Conservation (phyloP, 73 alveolate genomes). For the Symbiodinium natans region DNA sequence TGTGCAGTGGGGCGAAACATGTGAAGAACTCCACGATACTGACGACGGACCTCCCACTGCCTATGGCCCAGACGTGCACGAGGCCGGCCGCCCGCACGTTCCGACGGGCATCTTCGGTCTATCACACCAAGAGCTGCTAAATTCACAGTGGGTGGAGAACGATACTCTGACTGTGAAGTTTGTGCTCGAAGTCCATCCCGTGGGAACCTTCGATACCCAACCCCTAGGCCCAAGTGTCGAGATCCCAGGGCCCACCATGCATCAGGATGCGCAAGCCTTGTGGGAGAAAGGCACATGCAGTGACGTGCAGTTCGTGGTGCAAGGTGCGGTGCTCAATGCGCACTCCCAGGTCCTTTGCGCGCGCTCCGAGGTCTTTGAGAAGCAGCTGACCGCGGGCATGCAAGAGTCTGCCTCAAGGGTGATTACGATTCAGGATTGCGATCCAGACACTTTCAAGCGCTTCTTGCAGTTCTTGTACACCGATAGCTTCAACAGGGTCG, state of each 20-base stretch:
- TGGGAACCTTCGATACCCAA: background rate
- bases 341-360: conserved; percentile 42
- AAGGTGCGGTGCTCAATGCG: conserved; percentile 13
- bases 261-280: background rate
- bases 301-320: conserved; percentile 54
- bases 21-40: background rate
- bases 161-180: background rate
- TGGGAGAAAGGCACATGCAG: background rate
- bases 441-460: conserved; percentile 23
- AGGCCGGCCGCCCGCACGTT: background rate
- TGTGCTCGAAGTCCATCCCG: background rate
- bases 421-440: conserved; percentile 26
- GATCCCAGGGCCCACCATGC: background rate
- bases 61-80: background rate
- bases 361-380: conserved; percentile 21
- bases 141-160: background rate
- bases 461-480: conserved; percentile 31
- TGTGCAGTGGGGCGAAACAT: background rate
- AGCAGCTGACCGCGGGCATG: conserved; percentile 53
- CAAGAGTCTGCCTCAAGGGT: conserved; percentile 33
- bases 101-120: background rate
- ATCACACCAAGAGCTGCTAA: background rate
- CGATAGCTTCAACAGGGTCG: background rate
- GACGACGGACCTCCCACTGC: background rate
- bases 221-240: background rate